Evolutionary conservation across 2,329 filamentous ascomycete species (phyloP).

Genomic region (Trichoderma harzianum): DNA sequence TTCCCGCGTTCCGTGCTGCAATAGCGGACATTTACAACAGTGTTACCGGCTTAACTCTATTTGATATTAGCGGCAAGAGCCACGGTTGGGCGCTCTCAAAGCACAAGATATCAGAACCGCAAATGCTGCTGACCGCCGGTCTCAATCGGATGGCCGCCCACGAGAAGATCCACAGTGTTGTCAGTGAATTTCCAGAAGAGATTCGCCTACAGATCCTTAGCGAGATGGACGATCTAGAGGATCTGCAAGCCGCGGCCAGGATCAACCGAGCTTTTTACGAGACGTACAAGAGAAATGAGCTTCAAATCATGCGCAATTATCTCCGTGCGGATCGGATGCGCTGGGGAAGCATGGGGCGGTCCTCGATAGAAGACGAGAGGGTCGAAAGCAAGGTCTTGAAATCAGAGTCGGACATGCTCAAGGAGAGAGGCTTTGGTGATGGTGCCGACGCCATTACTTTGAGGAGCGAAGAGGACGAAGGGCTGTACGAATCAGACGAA

Average conservation of each 20-base stretch:
- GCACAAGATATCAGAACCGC: conserved; percentile 35
- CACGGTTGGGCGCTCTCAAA: conserved; percentile 50
- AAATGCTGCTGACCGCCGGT: conserved; percentile 31
- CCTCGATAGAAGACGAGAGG: conserved; percentile 26
- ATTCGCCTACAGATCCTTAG: conserved; percentile 41
- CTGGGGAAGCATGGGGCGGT: conserved; percentile 20
- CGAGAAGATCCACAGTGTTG: conserved; percentile 33
- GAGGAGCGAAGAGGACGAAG: conserved; percentile 29
- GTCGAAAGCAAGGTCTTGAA: conserved; percentile 36
- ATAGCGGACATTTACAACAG: conserved; percentile 52
- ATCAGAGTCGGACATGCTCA: conserved; percentile 31
- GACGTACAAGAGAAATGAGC: conserved; percentile 45
- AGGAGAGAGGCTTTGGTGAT: conserved; percentile 26
- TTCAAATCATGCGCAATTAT: conserved; percentile 36
- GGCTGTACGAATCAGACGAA: conserved; percentile 25
- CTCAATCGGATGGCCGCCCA: conserved; percentile 33
- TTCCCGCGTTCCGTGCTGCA: conserved; percentile 44
- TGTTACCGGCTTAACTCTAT: conserved; percentile 46
- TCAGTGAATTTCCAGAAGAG: conserved; percentile 34
- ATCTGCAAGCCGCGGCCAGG: conserved; percentile 43
- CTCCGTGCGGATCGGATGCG: conserved; percentile 30
- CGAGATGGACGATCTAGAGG: conserved; percentile 38
- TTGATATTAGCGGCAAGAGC: conserved; percentile 46
- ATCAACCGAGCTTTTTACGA: conserved; percentile 42
- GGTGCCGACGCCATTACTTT: conserved; percentile 31